Evolutionary conservation across 2,329 filamentous ascomycete species (phyloP).

Genomic region (Fusarium paranaense): DNA sequence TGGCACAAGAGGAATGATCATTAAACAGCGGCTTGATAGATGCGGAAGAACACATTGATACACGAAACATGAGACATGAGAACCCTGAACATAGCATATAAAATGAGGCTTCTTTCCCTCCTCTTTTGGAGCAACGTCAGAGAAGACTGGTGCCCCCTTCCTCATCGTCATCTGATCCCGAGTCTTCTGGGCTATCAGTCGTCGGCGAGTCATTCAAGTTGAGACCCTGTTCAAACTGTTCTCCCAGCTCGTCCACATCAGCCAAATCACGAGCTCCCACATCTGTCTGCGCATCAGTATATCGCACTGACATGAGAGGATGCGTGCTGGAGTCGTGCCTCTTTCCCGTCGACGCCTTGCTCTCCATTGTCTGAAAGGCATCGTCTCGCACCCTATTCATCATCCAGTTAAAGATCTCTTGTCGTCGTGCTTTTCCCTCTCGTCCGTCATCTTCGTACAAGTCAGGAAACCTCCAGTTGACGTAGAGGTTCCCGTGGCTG

Average conservation of each 20-base stretch:
- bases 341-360: conserved; percentile 44
- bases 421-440: conserved; percentile 13
- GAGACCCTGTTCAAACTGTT: conserved; percentile 18
- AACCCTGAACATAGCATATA: background rate
- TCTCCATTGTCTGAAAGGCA: conserved; percentile 41
- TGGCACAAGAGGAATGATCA: conserved; percentile 56
- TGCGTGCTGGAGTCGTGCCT: conserved; percentile 49
- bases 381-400: conserved; percentile 44
- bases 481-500: conserved; percentile 54
- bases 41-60: background rate
- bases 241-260: conserved; percentile 28
- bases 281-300: conserved; percentile 25
- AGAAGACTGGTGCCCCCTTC: conserved; percentile 19
- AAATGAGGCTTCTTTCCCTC: background rate
- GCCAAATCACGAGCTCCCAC: conserved; percentile 7
- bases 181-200: background rate
- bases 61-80: background rate
- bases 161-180: conserved; percentile 33
- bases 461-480: conserved; percentile 53
- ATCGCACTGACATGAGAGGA: conserved; percentile 13
- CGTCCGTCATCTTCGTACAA: conserved; percentile 29
- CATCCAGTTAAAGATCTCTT: conserved; percentile 44
- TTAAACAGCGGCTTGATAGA: conserved; percentile 26
- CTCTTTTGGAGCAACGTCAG: background rate
- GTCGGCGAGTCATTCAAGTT: conserved; percentile 4